These are phyloP conservation scores for Sarocladium kiliense DNA, from an alignment of 2,329 filamentous ascomycete species.

Conservation along the genomic window DNA sequence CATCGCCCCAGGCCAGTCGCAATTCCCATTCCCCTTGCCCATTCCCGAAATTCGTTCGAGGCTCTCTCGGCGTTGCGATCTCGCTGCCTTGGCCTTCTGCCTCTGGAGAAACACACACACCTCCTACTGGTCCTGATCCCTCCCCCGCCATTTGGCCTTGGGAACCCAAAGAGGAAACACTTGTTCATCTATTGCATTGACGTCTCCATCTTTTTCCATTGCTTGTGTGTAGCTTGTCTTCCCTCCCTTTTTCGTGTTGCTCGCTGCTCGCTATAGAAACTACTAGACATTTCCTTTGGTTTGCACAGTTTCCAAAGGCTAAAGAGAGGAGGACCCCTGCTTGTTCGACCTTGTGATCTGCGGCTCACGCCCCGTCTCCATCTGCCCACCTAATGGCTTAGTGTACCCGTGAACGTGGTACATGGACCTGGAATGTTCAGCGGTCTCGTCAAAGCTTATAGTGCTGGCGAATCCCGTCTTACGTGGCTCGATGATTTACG, in stretches of 20 bases:
- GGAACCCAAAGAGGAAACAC: not conserved
- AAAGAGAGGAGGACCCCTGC: too few species aligned
- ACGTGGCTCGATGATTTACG: too few species aligned
- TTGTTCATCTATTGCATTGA: constrained; percentile 1
- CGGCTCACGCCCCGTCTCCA: not conserved
- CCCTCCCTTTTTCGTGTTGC: not conserved
- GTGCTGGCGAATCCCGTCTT: too few species aligned
- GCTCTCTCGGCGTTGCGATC: not conserved
- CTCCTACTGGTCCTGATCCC: not conserved
- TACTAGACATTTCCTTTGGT: too few species aligned
- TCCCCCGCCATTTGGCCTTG: not conserved
- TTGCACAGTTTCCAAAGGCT: too few species aligned
- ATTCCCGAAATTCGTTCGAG: not conserved
- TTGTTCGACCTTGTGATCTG: not conserved
- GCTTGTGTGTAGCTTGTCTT: not conserved
- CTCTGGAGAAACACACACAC: not conserved
- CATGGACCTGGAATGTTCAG: not conserved
- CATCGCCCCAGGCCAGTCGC: not conserved
- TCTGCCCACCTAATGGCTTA: not conserved
- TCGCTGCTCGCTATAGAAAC: not conserved
- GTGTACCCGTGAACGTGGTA: not conserved
- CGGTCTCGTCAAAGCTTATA: not conserved
- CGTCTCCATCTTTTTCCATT: not conserved
- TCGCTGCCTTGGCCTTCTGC: not conserved
- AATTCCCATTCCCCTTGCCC: not conserved